Evolutionary conservation across 306 rosid genomes (phyloP).

Genomic region (Cicer pinnatifidum): DNA sequence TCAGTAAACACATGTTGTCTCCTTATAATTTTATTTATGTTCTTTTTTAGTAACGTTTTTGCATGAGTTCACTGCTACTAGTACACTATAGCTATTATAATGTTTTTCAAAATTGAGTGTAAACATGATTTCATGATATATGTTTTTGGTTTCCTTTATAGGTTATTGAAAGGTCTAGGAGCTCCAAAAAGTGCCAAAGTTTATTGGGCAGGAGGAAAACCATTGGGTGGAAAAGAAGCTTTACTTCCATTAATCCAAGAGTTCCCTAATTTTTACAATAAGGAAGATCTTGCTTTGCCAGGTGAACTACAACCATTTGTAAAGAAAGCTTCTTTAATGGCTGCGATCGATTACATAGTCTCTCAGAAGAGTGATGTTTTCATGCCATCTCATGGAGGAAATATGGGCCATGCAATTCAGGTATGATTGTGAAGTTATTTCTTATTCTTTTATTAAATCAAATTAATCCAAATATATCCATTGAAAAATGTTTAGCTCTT

Average conservation of each 20-base stretch:
- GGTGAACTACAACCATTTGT: conserved; percentile 76
- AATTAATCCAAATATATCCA: no score
- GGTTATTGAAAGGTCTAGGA: conserved; percentile 90
- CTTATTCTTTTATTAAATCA: no score
- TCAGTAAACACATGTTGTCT: no score
- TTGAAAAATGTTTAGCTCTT: no score
- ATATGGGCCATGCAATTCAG: conserved; percentile 97
- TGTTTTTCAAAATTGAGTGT: neutral
- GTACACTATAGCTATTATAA: no score
- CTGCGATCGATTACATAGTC: conserved; percentile 91
- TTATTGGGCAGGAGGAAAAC: conserved; percentile 98
- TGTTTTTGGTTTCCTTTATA: conserved; percentile 44
- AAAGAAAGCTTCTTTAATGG: conserved; percentile 83
- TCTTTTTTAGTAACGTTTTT: no score
- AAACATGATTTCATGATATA: conserved; percentile 3
- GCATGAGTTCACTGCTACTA: no score
- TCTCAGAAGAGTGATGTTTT: conserved; percentile 88
- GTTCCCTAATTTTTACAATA: conserved; percentile 71
- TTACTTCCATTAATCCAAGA: conserved; percentile 67
- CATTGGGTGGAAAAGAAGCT: conserved; percentile 90
- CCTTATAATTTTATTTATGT: no score
- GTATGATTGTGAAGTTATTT: conserved; percentile 47
- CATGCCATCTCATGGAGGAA: conserved; percentile 99
- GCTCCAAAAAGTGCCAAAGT: conserved; percentile 79
- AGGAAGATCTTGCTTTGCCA: conserved; percentile 82